phyloP scores from a whole-genome alignment of 768 basidiomycete species.

The Ephemerocybe angulata region DNA sequence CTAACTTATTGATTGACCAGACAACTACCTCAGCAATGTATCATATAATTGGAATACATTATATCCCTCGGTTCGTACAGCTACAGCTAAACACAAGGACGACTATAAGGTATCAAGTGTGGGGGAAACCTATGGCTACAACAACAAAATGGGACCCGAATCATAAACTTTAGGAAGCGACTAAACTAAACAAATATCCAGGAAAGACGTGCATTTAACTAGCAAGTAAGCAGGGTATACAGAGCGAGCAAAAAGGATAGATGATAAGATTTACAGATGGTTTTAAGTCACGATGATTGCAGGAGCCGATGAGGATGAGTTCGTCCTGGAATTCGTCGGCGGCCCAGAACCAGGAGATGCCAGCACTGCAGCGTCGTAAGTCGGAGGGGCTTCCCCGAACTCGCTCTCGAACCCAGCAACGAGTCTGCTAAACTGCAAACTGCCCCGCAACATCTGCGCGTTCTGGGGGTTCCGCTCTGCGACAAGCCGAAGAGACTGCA shows the following conservation, averaged over 20 bases:
- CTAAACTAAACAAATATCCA: neutral
- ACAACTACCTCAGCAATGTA: conserved; percentile 1
- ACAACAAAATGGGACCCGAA: too few relatives aligned
- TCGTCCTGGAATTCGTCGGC: too few relatives aligned
- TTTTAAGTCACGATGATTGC: neutral
- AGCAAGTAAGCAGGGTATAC: neutral
- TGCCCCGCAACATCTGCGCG: conserved; percentile 40
- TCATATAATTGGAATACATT: conserved; percentile 7
- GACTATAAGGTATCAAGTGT: neutral
- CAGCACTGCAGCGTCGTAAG: conserved; percentile 30
- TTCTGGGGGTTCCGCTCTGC: conserved; percentile 12
- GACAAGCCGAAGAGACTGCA: conserved; percentile 24
- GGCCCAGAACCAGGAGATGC: too few relatives aligned
- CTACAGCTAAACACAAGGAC: neutral
- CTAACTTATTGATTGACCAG: neutral
- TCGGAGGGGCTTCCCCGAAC: conserved; percentile 79
- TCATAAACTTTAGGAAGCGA: neutral
- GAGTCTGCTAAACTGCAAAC: conserved; percentile 68
- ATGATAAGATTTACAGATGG: neutral
- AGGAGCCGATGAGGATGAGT: neutral
- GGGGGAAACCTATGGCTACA: neutral
- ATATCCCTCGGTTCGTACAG: conserved; percentile 2
- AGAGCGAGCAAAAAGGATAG: neutral
- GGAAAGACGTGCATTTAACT: neutral
- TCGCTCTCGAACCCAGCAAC: conserved; percentile 80